Evolutionary conservation across 2,329 filamentous ascomycete species (phyloP).

Genomic region (Trichophyton simii): DNA sequence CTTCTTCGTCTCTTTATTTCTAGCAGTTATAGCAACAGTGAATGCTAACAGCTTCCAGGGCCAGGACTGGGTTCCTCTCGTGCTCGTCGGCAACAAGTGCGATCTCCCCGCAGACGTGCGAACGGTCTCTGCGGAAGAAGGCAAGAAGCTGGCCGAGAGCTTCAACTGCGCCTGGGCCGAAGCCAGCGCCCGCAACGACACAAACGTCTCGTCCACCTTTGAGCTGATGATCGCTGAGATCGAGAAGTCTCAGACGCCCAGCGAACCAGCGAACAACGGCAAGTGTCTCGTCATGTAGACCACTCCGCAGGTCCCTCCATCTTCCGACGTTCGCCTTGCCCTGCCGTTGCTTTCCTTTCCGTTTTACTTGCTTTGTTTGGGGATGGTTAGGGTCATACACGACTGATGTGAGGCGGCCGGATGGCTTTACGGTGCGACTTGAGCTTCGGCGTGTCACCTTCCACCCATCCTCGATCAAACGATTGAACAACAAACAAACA

Average conservation of each 20-base stretch:
- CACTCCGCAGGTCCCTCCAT: not conserved
- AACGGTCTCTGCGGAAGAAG: constrained; percentile 76
- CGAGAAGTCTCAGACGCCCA: constrained; percentile 84
- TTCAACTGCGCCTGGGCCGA: constrained; percentile 91
- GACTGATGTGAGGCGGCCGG: not conserved
- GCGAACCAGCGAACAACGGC: constrained; percentile 63
- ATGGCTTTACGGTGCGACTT: not conserved
- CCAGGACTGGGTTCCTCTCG: constrained; percentile 80
- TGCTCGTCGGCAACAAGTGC: constrained; percentile 94
- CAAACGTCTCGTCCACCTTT: constrained; percentile 85
- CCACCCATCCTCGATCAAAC: not conserved
- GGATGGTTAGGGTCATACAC: not conserved
- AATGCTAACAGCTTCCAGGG: constrained; percentile 44
- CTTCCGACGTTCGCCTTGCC: not conserved
- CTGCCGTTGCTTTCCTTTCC: not conserved
- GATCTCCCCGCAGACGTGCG: constrained; percentile 87
- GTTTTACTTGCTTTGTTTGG: not conserved
- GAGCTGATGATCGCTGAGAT: constrained; percentile 90
- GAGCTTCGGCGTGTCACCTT: not conserved
- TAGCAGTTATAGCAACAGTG: not conserved
- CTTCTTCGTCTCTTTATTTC: constrained; percentile 2
- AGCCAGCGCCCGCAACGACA: constrained; percentile 84
- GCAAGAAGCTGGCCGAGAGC: constrained; percentile 70
- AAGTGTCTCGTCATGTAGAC: constrained; percentile 75
- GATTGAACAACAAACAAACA: not conserved